Base-by-base conservation (phyloP, 1,284 basidiomycete genomes). In the Boletus chippewaensis region DNA sequence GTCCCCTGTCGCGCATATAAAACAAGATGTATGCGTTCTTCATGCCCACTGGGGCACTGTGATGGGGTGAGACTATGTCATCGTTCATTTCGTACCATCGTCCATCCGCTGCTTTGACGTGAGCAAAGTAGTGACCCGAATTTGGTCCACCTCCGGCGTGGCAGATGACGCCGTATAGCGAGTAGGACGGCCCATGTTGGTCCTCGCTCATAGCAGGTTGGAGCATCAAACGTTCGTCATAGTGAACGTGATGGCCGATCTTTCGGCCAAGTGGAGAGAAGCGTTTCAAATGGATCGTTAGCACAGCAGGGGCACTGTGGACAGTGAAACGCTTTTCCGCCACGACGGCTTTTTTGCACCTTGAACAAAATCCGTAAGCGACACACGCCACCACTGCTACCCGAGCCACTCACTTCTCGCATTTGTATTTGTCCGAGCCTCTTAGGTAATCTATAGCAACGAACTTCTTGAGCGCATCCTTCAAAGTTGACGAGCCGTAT, bases 391-490 rank as follows among this genome's bases (percentile, higher is more conserved):
- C 5, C 29, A n/a, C 22, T 47, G 50, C 24, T 40, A 52, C 26
- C 12, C 31, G 20, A 20, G 45, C n/a, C 22, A 75, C 86, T 62
- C 64, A 95, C 91, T 91, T 95, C 69, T 99, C 95, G 70, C 96
- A 99, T 66, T 94, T 91, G 72, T 99, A 99, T 72, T 96, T 96
- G 76, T 99, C 93, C 5, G 85, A 81, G 0, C 95, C 96, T 52
- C 83, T 88, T 48, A 99, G 71, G 58, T 79, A 74, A 63, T 99
- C 96, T 45, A 88, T 75, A 16, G 84, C 84, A 18, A 90, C 81
- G 62, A 97, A 98, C 56, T 83, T 86, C 38, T 80, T 77, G 56
- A 99, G 72, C 10, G 94, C 93, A 16, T 88, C 83, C 61, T 76
- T 79, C 41, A 99, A 63, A 3, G 75, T 78, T 49, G 75, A 72